phyloP scores from a whole-genome alignment of 2,329 filamentous ascomycete species.

The Juglanconis sp. region DNA sequence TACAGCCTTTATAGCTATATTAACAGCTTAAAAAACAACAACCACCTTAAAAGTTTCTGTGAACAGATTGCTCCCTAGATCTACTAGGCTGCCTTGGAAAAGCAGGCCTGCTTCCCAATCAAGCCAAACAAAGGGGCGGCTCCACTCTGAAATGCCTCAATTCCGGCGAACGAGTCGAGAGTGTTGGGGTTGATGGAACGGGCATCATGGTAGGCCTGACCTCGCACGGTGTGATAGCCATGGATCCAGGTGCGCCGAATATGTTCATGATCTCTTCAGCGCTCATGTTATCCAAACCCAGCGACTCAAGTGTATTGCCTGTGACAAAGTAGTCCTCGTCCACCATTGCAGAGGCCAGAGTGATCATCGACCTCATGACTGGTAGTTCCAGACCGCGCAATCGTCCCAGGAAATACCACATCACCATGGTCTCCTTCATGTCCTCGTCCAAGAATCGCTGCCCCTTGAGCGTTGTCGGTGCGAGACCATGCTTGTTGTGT shows the following conservation, averaged over 20 bases:
- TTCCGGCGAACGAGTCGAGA: background rate
- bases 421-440: constrained; percentile 9
- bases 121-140: background rate
- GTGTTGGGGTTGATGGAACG: background rate
- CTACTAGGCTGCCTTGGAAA: background rate
- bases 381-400: constrained; percentile 1
- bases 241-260: background rate
- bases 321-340: constrained; percentile 5
- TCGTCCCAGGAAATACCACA: constrained; percentile 4
- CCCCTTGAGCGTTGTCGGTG: background rate
- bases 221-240: background rate
- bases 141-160: background rate
- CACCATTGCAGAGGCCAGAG: constrained; percentile 2
- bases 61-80: too few relatives aligned
- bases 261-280: background rate
- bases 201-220: background rate
- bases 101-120: background rate
- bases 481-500: constrained; percentile 7
- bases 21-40: too few relatives aligned
- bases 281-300: background rate
- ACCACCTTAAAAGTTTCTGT: too few relatives aligned
- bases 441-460: constrained; percentile 5
- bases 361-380: constrained; percentile 5
- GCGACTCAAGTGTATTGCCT: constrained; percentile 1
- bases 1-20: too few relatives aligned